Conservation (phyloP, 2,329 filamentous ascomycete genomes). For the Whalleya microplaca region DNA sequence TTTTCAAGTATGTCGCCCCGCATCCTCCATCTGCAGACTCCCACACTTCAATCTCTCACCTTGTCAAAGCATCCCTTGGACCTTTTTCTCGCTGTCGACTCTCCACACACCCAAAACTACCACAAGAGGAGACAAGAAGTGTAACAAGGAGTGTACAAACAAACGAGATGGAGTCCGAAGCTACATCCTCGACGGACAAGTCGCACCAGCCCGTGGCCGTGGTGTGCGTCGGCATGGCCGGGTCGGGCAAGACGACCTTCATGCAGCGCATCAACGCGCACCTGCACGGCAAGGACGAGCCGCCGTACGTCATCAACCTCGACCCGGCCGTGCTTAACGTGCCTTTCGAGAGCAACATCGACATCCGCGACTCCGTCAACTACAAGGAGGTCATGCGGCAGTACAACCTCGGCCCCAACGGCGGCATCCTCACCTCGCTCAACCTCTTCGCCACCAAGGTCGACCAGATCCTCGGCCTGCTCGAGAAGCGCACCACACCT, state of each 20-base stretch:
- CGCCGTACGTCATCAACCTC: constrained; percentile 95
- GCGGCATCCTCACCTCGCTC: constrained; percentile 90
- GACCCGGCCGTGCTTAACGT: constrained; percentile 93
- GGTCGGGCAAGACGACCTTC: constrained; percentile 98
- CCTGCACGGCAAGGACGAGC: constrained; percentile 77
- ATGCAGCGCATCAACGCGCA: constrained; percentile 98
- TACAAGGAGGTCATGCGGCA: constrained; percentile 99
- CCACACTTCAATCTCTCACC: too few species aligned
- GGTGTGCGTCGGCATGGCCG: constrained; percentile 97
- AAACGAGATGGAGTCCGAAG: constrained; percentile 3
- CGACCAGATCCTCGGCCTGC: constrained; percentile 85
- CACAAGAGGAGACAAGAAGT: too few species aligned
- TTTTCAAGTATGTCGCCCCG: background rate
- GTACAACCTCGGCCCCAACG: constrained; percentile 96
- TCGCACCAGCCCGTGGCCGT: constrained; percentile 55
- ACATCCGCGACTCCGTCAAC: constrained; percentile 98
- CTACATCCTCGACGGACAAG: constrained; percentile 7
- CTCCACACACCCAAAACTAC: background rate
- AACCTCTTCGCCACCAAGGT: constrained; percentile 99
- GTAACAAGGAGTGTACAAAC: too few species aligned
- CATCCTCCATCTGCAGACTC: background rate
- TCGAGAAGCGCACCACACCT: constrained; percentile 83
- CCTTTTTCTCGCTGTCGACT: background rate
- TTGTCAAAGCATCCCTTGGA: too few species aligned
- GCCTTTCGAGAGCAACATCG: constrained; percentile 96